phyloP scores from a whole-genome alignment of 2,329 filamentous ascomycete genomes.

The Tolypocladium inflatum region DNA sequence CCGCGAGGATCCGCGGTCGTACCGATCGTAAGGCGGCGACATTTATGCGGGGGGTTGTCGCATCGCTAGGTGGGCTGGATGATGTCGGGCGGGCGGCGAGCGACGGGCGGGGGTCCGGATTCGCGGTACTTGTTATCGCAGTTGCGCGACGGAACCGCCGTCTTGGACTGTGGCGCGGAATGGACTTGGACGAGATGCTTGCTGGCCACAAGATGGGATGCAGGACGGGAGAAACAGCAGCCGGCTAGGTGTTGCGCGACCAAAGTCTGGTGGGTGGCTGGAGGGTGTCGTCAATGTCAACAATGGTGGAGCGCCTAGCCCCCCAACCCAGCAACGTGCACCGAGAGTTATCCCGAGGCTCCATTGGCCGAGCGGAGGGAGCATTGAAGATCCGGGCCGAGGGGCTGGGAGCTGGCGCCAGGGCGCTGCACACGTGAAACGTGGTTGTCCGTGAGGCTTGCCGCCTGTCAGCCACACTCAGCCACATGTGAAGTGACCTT shows the following conservation, averaged over 20 bases:
- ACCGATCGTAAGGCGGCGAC: conserved; percentile 54
- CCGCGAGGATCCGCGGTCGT: conserved; percentile 45
- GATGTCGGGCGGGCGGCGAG: conserved; percentile 6
- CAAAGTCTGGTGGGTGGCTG: conserved; percentile 3
- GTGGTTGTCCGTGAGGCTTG: background rate
- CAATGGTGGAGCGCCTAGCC: conserved; percentile 4
- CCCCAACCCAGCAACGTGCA: conserved; percentile 6
- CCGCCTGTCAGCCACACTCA: background rate
- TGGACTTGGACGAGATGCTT: background rate
- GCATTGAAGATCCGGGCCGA: conserved; percentile 7
- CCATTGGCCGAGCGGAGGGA: background rate
- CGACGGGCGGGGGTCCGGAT: background rate
- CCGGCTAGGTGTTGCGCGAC: background rate
- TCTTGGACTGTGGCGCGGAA: background rate
- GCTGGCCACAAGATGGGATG: background rate
- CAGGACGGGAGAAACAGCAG: background rate
- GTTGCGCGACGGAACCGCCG: background rate
- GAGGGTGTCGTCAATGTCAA: conserved; percentile 5
- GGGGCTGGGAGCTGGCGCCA: background rate
- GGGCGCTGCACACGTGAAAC: background rate
- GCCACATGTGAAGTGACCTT: background rate
- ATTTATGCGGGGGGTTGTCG: conserved; percentile 32
- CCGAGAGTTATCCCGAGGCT: conserved; percentile 5
- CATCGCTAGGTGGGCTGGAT: conserved; percentile 16
- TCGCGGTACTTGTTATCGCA: background rate